Evolutionary conservation across 805 yeast genomes (phyloP).

Genomic region (Candida oleophila): DNA sequence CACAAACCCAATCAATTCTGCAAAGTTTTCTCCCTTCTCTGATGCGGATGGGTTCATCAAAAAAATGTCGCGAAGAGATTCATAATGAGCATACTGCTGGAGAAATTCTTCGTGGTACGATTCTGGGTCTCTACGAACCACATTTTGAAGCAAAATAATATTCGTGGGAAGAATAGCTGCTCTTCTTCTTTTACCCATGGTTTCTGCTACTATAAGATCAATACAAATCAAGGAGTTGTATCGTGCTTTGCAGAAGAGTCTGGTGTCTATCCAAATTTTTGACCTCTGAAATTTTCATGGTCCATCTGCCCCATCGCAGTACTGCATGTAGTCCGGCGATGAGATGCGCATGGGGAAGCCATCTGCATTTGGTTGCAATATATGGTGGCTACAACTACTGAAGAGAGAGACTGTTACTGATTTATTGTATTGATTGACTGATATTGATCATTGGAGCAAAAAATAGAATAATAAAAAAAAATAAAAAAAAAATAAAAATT

Average conservation of each 20-base stretch:
- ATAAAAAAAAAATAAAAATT: no score
- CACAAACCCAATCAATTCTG: conserved; percentile 84
- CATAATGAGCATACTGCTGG: conserved; percentile 91
- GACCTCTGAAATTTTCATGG: background rate
- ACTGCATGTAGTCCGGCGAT: background rate
- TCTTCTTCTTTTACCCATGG: conserved; percentile 87
- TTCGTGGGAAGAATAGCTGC: conserved; percentile 93
- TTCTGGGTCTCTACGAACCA: conserved; percentile 90
- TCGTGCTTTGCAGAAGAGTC: no score
- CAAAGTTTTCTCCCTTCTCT: conserved; percentile 64
- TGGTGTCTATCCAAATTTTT: background rate
- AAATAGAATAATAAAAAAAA: no score
- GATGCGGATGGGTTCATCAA: conserved; percentile 62
- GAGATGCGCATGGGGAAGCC: background rate
- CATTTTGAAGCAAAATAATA: conserved; percentile 85
- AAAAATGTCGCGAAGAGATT: conserved; percentile 84
- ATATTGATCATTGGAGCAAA: no score
- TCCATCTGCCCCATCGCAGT: background rate
- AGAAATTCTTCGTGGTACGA: conserved; percentile 92
- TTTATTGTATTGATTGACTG: no score
- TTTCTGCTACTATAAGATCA: background rate
- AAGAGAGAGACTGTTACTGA: no score
- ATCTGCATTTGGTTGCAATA: background rate
- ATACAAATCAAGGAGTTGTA: no score
- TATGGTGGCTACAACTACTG: no score